phyloP scores from a whole-genome alignment of 176 grass and related monocot genomes.

The Neostapfia colusana region DNA sequence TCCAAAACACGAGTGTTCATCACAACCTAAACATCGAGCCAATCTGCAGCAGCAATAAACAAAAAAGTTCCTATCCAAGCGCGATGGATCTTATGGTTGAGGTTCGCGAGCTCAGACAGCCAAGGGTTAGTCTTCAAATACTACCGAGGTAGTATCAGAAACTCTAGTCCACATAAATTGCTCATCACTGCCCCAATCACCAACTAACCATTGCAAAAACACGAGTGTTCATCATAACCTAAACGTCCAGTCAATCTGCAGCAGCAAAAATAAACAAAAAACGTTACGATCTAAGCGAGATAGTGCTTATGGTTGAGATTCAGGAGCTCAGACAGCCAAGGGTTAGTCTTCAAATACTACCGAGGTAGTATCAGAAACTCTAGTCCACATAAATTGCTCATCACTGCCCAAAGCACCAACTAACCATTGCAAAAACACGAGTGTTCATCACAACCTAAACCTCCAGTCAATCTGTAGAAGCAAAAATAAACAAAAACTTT shows the following conservation, averaged over 20 bases:
- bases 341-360: conserved; percentile 61
- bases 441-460: no score
- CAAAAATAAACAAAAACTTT: neutral
- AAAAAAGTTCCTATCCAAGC: no score
- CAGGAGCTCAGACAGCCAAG: conserved; percentile 61
- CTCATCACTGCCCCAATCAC: conserved; percentile 50
- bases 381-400: conserved; percentile 64
- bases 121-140: conserved; percentile 70
- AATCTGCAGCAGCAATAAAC: no score
- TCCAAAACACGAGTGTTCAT: conserved; percentile 32
- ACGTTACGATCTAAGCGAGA: neutral
- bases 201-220: neutral
- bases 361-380: conserved; percentile 61
- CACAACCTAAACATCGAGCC: neutral
- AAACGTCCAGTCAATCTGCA: no score
- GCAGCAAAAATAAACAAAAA: neutral
- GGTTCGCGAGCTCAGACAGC: conserved; percentile 50
- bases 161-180: conserved; percentile 67
- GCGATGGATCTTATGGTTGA: no score
- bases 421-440: neutral
- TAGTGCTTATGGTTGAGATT: neutral
- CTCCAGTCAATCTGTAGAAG: no score
- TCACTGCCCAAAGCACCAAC: conserved; percentile 34
- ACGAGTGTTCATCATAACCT: no score
- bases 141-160: conserved; percentile 50